Base-by-base conservation (phyloP, 2,329 filamentous ascomycete genomes). In the Fusarium verticillioides region DNA sequence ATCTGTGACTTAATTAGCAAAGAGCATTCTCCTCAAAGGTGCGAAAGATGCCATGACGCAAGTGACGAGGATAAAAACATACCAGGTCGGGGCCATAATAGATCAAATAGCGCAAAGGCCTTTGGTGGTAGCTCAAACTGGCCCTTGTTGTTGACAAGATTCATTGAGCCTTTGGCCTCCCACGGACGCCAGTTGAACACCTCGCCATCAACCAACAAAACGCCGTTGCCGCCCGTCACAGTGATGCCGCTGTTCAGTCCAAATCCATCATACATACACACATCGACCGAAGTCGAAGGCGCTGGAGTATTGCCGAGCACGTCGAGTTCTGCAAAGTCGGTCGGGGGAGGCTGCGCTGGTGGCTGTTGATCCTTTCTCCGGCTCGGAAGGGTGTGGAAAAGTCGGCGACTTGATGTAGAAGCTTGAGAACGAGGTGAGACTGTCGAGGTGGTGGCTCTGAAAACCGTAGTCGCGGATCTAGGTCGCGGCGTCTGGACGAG, bases 71-170 rank as follows among this genome's bases (percentile, higher is more conserved):
- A 13, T 39, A n/a, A 28, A 34, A 4, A 85, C 90, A 69, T 84
- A 97, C 94, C 94, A 78, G 96, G 96, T 81, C 96, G 92, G 66
- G 96, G 96, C 93, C 94, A 97, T 32, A 97, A 84, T 70, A 96
- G 76, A 56, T 91, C 90, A 80, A 98, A 84, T 47, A 97, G 75
- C 6, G 92, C 94, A 87, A 96, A 95, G 19, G 89, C 90, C 70
- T 90, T 88, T 63, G 89, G 85, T 9, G 87, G 86, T 34, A 96
- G 87, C 76, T 97, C 94, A 86, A 94, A 95, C 81, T 97, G 93
- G 1, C 94, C 93, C 82, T 93, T 95, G 52, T 81, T 83, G 82
- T 97, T 97, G 62, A 92, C 79, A 77, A 97, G 83, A 76, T 79
- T 83, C 82, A 79, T 83, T 57, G 78, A 80, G 58, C 82, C 78